Evolutionary conservation across 139 green algal species (phyloP).

Genomic region (Deuterostichococcus epilithicus): DNA sequence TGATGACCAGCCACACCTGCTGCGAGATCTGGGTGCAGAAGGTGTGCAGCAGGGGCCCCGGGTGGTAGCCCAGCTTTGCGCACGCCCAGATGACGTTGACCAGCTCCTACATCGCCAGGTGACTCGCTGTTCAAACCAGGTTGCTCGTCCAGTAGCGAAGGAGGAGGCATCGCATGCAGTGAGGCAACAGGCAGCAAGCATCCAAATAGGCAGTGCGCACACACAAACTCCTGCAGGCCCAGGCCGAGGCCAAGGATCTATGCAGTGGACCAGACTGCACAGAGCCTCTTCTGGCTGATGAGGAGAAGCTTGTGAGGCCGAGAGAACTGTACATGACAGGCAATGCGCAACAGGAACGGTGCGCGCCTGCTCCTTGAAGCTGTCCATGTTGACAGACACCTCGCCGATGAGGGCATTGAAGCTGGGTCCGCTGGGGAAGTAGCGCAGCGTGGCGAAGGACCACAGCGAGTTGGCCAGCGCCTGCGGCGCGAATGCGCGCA

Average conservation of each 20-base stretch:
- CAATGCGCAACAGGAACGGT: neutral
- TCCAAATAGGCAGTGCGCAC: too few species aligned
- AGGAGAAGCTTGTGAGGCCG: too few species aligned
- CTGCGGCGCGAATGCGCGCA: conserved; percentile 18
- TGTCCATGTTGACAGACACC: conserved; percentile 10
- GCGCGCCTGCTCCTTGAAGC: conserved; percentile 1
- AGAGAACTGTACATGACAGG: too few species aligned
- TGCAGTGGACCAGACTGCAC: too few species aligned
- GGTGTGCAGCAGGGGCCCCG: conserved; percentile 29
- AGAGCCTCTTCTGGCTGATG: too few species aligned
- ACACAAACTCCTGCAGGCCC: too few species aligned
- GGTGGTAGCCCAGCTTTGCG: conserved; percentile 35
- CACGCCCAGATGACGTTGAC: conserved; percentile 35
- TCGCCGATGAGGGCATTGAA: conserved; percentile 23
- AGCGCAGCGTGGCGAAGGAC: conserved; percentile 44
- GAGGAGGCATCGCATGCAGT: too few species aligned
- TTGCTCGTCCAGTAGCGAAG: neutral
- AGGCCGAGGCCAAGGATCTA: too few species aligned
- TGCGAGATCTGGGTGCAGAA: conserved; percentile 10
- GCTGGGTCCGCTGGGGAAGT: conserved; percentile 25
- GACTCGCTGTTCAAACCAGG: neutral
- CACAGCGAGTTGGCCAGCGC: conserved; percentile 43
- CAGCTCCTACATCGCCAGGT: conserved; percentile 28
- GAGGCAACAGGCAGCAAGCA: neutral
- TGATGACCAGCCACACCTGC: too few species aligned